A percentile compares a stretch with the other conserved stretches of the same genome.
phyloP scores from a whole-genome alignment of 176 grass and related monocot genomes.

The Chloris gayana region DNA sequence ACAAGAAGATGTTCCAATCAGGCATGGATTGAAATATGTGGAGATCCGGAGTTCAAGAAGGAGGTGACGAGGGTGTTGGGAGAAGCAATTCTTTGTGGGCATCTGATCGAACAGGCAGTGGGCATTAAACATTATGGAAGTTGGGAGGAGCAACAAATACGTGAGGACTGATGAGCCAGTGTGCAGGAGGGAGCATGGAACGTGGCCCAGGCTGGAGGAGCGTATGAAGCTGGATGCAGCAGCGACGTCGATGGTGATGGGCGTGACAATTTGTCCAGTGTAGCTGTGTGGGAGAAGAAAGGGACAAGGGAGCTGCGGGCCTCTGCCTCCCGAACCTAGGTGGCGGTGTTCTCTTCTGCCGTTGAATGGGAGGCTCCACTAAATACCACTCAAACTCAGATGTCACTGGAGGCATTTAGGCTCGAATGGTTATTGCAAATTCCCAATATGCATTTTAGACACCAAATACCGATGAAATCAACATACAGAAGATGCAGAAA shows the following conservation, averaged over 20 bases:
- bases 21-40: constrained; percentile 57
- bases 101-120: constrained; percentile 55
- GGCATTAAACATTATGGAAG: constrained; percentile 22
- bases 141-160: background rate
- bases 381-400: background rate
- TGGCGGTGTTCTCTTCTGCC: background rate
- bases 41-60: constrained; percentile 42
- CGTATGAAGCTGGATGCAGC: constrained; percentile 51
- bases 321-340: background rate
- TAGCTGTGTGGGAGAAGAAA: background rate
- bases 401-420: background rate
- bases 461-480: background rate
- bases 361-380: background rate
- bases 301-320: background rate
- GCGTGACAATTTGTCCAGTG: background rate
- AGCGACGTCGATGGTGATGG: constrained; percentile 29
- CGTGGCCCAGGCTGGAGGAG: constrained; percentile 33
- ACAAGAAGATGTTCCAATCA: constrained; percentile 59
- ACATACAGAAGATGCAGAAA: background rate
- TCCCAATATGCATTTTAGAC: background rate
- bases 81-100: constrained; percentile 49
- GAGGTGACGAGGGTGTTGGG: constrained; percentile 50
- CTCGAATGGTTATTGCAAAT: background rate
- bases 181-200: constrained; percentile 42
- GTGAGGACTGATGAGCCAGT: background rate